Base-by-base conservation (phyloP, 2,329 filamentous ascomycete species). In the Coniochaeta hoffmannii region DNA sequence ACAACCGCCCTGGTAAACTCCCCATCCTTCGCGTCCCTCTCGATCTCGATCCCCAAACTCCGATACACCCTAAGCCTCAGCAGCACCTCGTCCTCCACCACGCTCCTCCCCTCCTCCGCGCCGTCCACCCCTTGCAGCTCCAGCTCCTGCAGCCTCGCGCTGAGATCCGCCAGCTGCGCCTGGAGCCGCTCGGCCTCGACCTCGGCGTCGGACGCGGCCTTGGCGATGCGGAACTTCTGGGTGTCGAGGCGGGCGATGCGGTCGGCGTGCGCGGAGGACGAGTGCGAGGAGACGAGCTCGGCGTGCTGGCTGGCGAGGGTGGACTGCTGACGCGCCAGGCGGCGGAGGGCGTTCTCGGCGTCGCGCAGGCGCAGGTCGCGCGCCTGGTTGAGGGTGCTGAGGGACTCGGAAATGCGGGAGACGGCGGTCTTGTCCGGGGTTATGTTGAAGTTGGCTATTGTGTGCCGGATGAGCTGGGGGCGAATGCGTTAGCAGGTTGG, bases 371-470 rank as follows among this genome's bases (percentile, higher is more conserved):
- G 88, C 53, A 90, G 78, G 57, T 89, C 83, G 68, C 94, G 91
- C 57, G 90, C 89, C 67, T 91, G 85, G 63, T 89, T 83, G n/a
- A 99, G 85, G 0, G 89, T 89, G 9, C 85, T 82, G 53, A 97
- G 81, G 1, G 90, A 93, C 69, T 92, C 89, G 69, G 85, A 84
- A 68, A 97, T 88, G 68, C 94, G 90, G 19, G 86, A 78, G 19
- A 97, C 83, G 59, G 89, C 89, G 61, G 85, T 78, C 67, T 91
- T 94, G 78, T 99, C 94, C 11, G 90, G 90, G 19, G 83, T 79
- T 66, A 93, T 96, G 76, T 96, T 94, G 84, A 99, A 99, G 79
- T 97, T 96, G 65, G 86, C 81, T 66, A 95, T 88, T 41, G 92
- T 96, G 75, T 95, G 88, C 68, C 87, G 82, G 74, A 99, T 96